phyloP scores from a whole-genome alignment of 805 yeast species.

The Yarrowia yakushimensis region DNA sequence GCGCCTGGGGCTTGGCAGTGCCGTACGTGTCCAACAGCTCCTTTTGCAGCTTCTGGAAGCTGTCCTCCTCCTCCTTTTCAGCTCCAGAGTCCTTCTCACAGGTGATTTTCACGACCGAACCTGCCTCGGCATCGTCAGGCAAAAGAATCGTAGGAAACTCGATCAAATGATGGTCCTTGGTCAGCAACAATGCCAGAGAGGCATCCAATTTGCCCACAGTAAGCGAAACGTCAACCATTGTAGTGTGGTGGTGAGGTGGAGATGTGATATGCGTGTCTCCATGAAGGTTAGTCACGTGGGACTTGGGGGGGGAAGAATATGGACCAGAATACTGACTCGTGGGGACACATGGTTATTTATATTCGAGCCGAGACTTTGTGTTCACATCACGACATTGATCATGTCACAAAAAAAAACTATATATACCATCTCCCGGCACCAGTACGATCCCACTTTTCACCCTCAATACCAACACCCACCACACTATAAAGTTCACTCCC shows the following conservation, averaged over 20 bases:
- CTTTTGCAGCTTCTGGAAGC: conserved; percentile 66
- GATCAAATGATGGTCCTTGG: conserved; percentile 88
- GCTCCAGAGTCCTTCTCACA: conserved; percentile 73
- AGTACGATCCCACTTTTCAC: too few species aligned
- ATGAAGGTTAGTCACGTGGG: not conserved
- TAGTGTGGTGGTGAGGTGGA: not conserved
- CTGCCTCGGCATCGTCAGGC: conserved; percentile 88
- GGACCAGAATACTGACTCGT: too few species aligned
- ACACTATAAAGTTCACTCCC: not conserved
- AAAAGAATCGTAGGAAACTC: conserved; percentile 94
- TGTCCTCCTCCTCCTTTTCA: conserved; percentile 56
- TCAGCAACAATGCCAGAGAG: conserved; percentile 82
- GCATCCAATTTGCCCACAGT: conserved; percentile 97
- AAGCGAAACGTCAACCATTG: conserved; percentile 82
- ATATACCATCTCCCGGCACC: too few species aligned
- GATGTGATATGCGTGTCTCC: conserved; percentile 4
- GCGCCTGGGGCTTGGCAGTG: conserved; percentile 62
- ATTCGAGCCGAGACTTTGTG: too few species aligned
- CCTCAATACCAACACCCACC: too few species aligned
- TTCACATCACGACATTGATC: not conserved
- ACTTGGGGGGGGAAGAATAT: too few species aligned
- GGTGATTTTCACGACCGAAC: conserved; percentile 80
- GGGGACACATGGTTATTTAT: too few species aligned
- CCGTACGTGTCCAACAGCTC: conserved; percentile 74
- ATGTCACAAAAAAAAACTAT: not conserved